phyloP scores from a whole-genome alignment of 371 early-diverging fungal genomes.

The Batkoa obscura region DNA sequence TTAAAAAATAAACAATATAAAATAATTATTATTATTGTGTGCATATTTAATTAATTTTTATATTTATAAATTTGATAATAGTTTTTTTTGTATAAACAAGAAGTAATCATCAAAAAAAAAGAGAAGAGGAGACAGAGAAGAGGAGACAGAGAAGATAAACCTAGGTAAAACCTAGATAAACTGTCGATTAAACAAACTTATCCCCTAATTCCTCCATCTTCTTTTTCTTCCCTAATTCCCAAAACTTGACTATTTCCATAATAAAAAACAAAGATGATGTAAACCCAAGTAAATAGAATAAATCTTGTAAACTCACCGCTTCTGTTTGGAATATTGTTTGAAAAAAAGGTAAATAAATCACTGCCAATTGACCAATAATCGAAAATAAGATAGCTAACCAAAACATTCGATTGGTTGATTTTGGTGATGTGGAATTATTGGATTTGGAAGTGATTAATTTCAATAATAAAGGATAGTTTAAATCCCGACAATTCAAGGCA shows the following conservation, averaged over 20 bases:
- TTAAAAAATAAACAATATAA: too few relatives aligned
- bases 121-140: too few relatives aligned
- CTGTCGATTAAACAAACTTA: too few relatives aligned
- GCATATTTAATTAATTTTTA: too few relatives aligned
- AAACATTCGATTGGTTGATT: constrained; percentile 81
- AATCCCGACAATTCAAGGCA: constrained; percentile 75
- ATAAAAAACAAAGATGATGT: neutral
- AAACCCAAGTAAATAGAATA: neutral
- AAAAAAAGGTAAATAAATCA: constrained; percentile 76
- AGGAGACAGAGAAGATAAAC: too few relatives aligned
- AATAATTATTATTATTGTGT: too few relatives aligned
- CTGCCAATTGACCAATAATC: constrained; percentile 64
- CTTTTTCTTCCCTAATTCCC: neutral
- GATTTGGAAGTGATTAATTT: constrained; percentile 14
- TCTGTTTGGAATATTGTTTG: constrained; percentile 86
- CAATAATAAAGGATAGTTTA: constrained; percentile 57
- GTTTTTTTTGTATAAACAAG: too few relatives aligned
- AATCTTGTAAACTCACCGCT: constrained; percentile 1
- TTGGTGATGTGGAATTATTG: neutral
- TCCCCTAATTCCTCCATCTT: too few relatives aligned
- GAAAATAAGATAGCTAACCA: constrained; percentile 65
- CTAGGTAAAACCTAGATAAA: too few relatives aligned
- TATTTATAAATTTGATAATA: too few relatives aligned
- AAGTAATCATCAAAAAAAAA: too few relatives aligned
- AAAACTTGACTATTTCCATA: neutral